Evolutionary conservation across 495 filamentous ascomycete species (phyloP).

Genomic region (Pseudomonodictys pantanalensis): DNA sequence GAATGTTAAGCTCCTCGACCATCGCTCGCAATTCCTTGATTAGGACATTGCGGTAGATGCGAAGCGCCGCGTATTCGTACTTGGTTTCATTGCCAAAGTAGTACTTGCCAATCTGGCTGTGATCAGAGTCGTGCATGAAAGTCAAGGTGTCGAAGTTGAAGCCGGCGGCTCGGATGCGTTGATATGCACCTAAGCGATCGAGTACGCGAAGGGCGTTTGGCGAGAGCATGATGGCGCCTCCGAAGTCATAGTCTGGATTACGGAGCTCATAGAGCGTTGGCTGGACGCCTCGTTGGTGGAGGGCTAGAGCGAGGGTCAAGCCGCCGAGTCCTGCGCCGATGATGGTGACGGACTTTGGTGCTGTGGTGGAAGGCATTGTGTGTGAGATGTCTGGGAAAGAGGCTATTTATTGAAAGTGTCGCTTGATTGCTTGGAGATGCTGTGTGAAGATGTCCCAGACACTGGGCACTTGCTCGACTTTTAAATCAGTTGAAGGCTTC

Average conservation of each 20-base stretch:
- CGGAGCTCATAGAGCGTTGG: slow-evolving; percentile 50
- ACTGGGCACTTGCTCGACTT: too few species aligned
- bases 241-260: slow-evolving; percentile 39
- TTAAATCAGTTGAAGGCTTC: too few species aligned
- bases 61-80: slow-evolving; percentile 48
- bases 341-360: slow-evolving; percentile 15
- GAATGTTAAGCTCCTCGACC: slow-evolving; percentile 35
- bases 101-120: slow-evolving; percentile 44
- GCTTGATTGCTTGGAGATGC: too few species aligned
- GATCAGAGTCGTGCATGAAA: slow-evolving; percentile 42
- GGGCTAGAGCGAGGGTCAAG: slow-evolving; percentile 46
- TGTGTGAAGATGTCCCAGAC: too few species aligned
- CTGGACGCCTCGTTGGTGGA: slow-evolving; percentile 44
- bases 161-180: slow-evolving; percentile 34
- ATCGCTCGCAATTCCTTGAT: slow-evolving; percentile 42
- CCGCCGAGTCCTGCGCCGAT: slow-evolving; percentile 38
- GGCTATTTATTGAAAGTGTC: too few species aligned
- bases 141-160: slow-evolving; percentile 44
- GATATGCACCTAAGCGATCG: slow-evolving; percentile 47
- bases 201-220: slow-evolving; percentile 53
- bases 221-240: slow-evolving; percentile 53
- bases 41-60: slow-evolving; percentile 50
- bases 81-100: slow-evolving; percentile 45
- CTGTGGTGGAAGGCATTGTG: too few species aligned
- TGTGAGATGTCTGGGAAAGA: too few species aligned